phyloP scores from a whole-genome alignment of 2,329 filamentous ascomycete genomes.

The Penicillium capsulatum region DNA sequence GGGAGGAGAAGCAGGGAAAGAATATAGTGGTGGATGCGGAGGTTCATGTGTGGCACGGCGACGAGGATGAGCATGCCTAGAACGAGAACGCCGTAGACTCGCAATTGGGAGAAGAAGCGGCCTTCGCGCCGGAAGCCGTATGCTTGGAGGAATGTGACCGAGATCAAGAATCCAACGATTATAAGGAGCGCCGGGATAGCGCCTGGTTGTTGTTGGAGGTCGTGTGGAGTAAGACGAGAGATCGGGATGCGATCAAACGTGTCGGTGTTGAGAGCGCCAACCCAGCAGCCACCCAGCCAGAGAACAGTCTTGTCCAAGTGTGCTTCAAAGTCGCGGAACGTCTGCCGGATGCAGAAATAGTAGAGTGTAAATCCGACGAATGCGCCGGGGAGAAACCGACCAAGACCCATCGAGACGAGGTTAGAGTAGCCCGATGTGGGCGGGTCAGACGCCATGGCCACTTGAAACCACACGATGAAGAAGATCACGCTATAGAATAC shows the following conservation, averaged over 20 bases:
- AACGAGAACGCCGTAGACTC: slow-evolving; percentile 47
- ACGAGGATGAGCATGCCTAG: slow-evolving; percentile 46
- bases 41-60: slow-evolving; percentile 54
- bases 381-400: slow-evolving; percentile 56
- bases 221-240: slow-evolving; percentile 58
- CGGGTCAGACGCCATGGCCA: slow-evolving; percentile 58
- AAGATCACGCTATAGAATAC: slow-evolving; percentile 56
- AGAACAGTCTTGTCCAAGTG: slow-evolving; percentile 59
- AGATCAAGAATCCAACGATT: slow-evolving; percentile 49
- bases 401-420: slow-evolving; percentile 52
- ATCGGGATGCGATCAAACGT: slow-evolving; percentile 62
- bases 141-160: slow-evolving; percentile 53
- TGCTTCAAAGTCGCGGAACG: slow-evolving; percentile 50
- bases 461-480: slow-evolving; percentile 56
- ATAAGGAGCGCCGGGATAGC: slow-evolving; percentile 55
- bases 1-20: slow-evolving; percentile 56
- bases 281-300: slow-evolving; percentile 59
- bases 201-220: slow-evolving; percentile 58
- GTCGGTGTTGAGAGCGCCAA: slow-evolving; percentile 59
- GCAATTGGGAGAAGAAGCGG: slow-evolving; percentile 45
- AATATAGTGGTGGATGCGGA: slow-evolving; percentile 63
- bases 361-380: slow-evolving; percentile 58
- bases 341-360: slow-evolving; percentile 50
- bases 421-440: slow-evolving; percentile 53
- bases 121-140: slow-evolving; percentile 56